Conservation (phyloP, 371 early-diverging fungal species). For the Coemansia sp. region DNA sequence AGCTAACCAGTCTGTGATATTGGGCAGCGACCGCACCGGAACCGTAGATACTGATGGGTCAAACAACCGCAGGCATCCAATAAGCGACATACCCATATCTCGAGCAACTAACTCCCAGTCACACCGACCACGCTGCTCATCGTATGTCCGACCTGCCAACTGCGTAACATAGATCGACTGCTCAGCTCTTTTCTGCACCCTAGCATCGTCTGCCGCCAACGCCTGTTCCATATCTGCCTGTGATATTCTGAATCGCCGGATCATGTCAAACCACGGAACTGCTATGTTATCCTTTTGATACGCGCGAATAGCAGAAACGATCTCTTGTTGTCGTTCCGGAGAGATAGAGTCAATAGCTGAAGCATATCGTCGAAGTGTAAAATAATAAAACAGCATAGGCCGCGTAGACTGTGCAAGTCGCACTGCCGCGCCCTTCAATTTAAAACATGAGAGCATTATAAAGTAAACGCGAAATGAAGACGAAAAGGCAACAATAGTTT, state of each 20-base stretch:
- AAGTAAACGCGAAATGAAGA: too few relatives aligned
- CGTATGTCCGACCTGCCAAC: neutral
- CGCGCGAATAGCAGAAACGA: too few relatives aligned
- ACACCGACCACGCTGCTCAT: neutral
- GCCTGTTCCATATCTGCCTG: neutral
- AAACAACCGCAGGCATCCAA: constrained; percentile 2
- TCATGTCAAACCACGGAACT: too few relatives aligned
- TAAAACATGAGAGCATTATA: too few relatives aligned
- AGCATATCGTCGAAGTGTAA: too few relatives aligned
- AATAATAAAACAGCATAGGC: too few relatives aligned
- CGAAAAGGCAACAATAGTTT: neutral
- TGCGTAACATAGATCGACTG: neutral
- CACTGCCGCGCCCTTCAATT: too few relatives aligned
- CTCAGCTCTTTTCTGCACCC: neutral
- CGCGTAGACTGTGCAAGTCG: too few relatives aligned
- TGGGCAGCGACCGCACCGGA: neutral
- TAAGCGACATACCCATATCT: neutral
- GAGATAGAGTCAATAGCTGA: too few relatives aligned
- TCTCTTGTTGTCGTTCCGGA: too few relatives aligned
- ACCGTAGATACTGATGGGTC: neutral
- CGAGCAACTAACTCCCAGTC: constrained; percentile 11
- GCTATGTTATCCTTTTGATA: too few relatives aligned
- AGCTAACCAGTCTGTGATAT: neutral
- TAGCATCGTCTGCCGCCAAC: neutral
- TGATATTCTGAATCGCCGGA: neutral